Percentiles rank a stretch among this genome's conserved stretches.
These are phyloP conservation scores for Leucosporidium creatinivorum DNA, from an alignment of 768 basidiomycete genomes.

Conservation along the genomic window DNA sequence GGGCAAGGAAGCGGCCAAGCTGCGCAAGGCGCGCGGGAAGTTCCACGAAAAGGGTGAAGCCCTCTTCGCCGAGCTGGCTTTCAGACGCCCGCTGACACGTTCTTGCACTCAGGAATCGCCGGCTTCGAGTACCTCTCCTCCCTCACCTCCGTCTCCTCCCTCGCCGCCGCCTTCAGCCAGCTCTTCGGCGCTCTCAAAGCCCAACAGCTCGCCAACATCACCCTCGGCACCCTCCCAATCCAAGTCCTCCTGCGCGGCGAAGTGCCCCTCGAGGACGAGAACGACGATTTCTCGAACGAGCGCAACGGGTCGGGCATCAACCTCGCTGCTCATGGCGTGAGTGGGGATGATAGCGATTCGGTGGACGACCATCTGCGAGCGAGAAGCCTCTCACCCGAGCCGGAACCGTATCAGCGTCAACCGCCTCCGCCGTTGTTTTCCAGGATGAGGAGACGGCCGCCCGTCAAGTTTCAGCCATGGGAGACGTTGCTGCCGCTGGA, in stretches of 20 bases:
- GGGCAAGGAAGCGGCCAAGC: slow-evolving; percentile 64
- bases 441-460: slow-evolving; percentile 41
- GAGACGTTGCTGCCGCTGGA: slow-evolving; percentile 78
- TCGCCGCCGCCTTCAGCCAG: slow-evolving; percentile 65
- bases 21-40: slow-evolving; percentile 64
- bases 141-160: slow-evolving; percentile 51
- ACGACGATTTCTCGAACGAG: slow-evolving; percentile 46
- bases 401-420: not conserved
- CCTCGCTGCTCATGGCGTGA: slow-evolving; percentile 15
- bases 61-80: not conserved
- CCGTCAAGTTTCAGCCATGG: slow-evolving; percentile 64
- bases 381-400: slow-evolving; percentile 12
- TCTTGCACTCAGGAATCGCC: slow-evolving; percentile 35
- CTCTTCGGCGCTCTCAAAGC: slow-evolving; percentile 72
- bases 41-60: slow-evolving; percentile 55
- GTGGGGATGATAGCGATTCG: not conserved
- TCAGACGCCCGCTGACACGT: not conserved
- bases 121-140: slow-evolving; percentile 36
- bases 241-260: slow-evolving; percentile 74
- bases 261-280: slow-evolving; percentile 48
- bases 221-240: slow-evolving; percentile 67
- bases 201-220: slow-evolving; percentile 67
- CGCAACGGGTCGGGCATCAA: slow-evolving; percentile 49
- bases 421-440: slow-evolving; percentile 23
- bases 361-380: not conserved